Percentiles rank a stretch among this genome's conserved stretches.
Evolutionary conservation across 345 rosid genomes (phyloP).

Genomic region (Microcos paniculata): DNA sequence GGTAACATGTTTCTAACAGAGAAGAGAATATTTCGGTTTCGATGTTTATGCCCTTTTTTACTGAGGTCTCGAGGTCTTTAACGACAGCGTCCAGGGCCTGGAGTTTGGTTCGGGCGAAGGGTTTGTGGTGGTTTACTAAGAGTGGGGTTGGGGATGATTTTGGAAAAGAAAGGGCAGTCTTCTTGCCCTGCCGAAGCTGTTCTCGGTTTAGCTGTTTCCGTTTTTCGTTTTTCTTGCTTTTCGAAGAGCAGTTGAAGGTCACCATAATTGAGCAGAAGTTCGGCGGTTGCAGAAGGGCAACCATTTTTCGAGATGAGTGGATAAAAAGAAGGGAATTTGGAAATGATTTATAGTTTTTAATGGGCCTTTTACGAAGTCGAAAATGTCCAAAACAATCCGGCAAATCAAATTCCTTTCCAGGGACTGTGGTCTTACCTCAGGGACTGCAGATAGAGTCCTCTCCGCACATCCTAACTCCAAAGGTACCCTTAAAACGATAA

Average conservation of each 20-base stretch:
- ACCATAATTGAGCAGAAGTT: constrained; percentile 1
- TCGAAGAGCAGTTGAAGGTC: constrained; percentile 29
- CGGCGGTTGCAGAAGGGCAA: constrained; percentile 27
- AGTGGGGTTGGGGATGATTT: constrained; percentile 64
- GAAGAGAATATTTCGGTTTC: constrained; percentile 65
- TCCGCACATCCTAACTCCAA: no score
- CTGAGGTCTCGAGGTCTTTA: constrained; percentile 56
- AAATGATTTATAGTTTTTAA: neutral
- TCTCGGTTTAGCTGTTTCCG: constrained; percentile 27
- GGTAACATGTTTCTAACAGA: constrained; percentile 69
- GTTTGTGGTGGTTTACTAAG: constrained; percentile 27
- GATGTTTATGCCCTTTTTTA: constrained; percentile 48
- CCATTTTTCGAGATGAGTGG: constrained; percentile 25
- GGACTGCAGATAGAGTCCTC: no score
- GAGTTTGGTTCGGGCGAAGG: constrained; percentile 41
- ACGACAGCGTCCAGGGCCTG: constrained; percentile 59
- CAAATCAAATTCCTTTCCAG: no score
- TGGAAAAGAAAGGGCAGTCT: constrained; percentile 28
- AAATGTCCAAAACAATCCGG: no score
- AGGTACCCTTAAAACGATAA: no score
- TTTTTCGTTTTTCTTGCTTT: constrained; percentile 37
- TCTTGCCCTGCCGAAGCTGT: constrained; percentile 18
- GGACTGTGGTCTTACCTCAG: no score
- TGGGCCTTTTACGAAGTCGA: no score
- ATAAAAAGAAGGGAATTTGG: neutral